Base-by-base conservation (phyloP, 768 basidiomycete genomes). In the Boletus tylopilopsis region DNA sequence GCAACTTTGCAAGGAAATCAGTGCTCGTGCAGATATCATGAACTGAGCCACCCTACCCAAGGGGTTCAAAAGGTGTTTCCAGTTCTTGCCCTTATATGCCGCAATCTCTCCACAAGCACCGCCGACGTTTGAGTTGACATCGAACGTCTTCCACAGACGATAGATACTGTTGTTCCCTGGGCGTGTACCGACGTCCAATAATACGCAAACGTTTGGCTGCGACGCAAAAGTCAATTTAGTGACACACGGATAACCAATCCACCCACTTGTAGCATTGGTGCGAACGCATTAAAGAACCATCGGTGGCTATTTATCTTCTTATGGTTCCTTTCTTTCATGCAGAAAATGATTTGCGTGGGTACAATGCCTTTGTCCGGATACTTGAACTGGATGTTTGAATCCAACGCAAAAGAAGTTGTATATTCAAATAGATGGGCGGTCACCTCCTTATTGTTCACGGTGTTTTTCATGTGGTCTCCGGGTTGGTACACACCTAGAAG, bases 21-120 rank as follows among this genome's bases (percentile, higher is more conserved):
- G 49, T 33, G 19, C 36, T 22, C 22, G 46, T 15, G 34, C 2
- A 6, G 13, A 16, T n/a, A 46, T 30, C 16, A 32, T 15, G 42
- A 47, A 32, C 42, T 47, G 36, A 29, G 39, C n/a, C 13, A 57
- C 73, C 22, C 57, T 61, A 87, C 87, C 88, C 18, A 96, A 74
- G 0, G 94, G 94, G 62, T 96, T 97, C 53, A 92, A 59, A 44
- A 92, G 73, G 21, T 79, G 76, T 15, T 76, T 78, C 89, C 94
- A 94, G 50, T 85, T 84, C 71, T 84, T 84, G 53, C 94, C 95
- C 67, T 97, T 97, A 71, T 93, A 89, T 13, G 77, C 84, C 9
- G 90, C 88, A 62, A 95, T 93, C 69, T 98, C 95, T n/a, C 95
- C 95, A 67, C 95, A 98, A 11, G 95, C 94, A 16, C 94, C 95